Percentiles rank a stretch among this genome's conserved stretches.
These are phyloP conservation scores for Rheum nobile DNA, from an alignment of 148 eudicot species.

Conservation along the genomic window DNA sequence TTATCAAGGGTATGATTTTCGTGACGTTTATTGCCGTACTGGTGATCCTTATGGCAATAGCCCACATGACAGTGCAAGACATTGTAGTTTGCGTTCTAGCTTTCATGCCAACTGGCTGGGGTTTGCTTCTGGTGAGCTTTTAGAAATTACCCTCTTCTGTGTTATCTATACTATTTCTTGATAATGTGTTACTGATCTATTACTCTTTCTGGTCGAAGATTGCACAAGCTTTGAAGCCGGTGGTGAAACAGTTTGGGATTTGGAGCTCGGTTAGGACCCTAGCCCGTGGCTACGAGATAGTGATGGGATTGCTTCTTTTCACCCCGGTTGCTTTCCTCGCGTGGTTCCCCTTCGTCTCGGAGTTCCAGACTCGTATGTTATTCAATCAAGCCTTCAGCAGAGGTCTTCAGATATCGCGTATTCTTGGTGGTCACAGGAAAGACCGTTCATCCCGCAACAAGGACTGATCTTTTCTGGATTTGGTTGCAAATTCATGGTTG, in stretches of 20 bases:
- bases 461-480: constrained; percentile 22
- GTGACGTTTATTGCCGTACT: constrained; percentile 31
- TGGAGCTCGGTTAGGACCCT: constrained; percentile 69
- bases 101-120: constrained; percentile 97
- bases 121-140: constrained; percentile 26
- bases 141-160: neutral
- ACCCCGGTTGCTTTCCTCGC: constrained; percentile 80
- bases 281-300: constrained; percentile 69
- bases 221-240: constrained; percentile 63
- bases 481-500: neutral
- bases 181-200: neutral
- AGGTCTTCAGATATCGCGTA: constrained; percentile 77
- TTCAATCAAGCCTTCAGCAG: constrained; percentile 89
- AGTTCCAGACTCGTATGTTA: constrained; percentile 72
- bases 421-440: constrained; percentile 74
- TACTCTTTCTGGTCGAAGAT: constrained; percentile 26
- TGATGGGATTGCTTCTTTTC: constrained; percentile 73
- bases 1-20: constrained; percentile 32
- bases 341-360: constrained; percentile 82
- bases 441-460: constrained; percentile 63
- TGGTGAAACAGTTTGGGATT: constrained; percentile 32
- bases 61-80: constrained; percentile 60
- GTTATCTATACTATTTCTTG: neutral
- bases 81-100: constrained; percentile 81
- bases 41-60: constrained; percentile 43